phyloP scores from a whole-genome alignment of 768 basidiomycete genomes.

The Cyathus striatus region DNA sequence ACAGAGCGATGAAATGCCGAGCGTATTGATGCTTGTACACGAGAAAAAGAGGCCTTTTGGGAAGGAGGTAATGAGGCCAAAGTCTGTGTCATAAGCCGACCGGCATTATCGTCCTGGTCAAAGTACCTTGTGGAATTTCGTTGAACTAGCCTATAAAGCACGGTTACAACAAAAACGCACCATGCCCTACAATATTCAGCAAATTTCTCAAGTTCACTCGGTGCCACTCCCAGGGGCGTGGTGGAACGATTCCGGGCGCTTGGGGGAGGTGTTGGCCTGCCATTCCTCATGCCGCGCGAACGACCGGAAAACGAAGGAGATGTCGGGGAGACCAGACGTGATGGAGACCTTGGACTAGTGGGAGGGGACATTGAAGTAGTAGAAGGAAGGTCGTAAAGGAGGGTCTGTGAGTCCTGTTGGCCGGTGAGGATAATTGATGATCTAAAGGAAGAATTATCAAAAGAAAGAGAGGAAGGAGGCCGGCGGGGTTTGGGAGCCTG shows the following conservation, averaged over 20 bases:
- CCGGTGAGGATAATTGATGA: constrained; percentile 36
- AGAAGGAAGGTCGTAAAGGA: constrained; percentile 75
- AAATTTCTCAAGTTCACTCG: constrained; percentile 73
- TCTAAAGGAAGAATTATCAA: constrained; percentile 40
- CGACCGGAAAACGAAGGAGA: constrained; percentile 53
- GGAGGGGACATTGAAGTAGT: constrained; percentile 54
- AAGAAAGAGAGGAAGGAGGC: constrained; percentile 56
- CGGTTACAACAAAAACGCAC: constrained; percentile 32
- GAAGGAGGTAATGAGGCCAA: constrained; percentile 75
- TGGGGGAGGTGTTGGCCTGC: constrained; percentile 55
- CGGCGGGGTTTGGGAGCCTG: constrained; percentile 60
- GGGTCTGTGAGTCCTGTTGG: constrained; percentile 49
- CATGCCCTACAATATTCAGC: constrained; percentile 75
- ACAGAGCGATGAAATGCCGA: constrained; percentile 81
- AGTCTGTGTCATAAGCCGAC: constrained; percentile 77
- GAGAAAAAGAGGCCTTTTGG: constrained; percentile 83
- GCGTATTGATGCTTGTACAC: constrained; percentile 82
- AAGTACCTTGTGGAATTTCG: constrained; percentile 59
- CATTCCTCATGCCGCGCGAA: constrained; percentile 42
- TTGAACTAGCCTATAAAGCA: not conserved
- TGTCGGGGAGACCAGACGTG: constrained; percentile 43
- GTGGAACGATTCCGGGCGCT: constrained; percentile 57
- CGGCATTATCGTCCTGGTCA: constrained; percentile 73
- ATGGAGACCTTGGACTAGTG: constrained; percentile 42
- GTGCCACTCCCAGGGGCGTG: constrained; percentile 62